phyloP scores from a whole-genome alignment of 2,329 filamentous ascomycete genomes.

The Aureobasidium lini region DNA sequence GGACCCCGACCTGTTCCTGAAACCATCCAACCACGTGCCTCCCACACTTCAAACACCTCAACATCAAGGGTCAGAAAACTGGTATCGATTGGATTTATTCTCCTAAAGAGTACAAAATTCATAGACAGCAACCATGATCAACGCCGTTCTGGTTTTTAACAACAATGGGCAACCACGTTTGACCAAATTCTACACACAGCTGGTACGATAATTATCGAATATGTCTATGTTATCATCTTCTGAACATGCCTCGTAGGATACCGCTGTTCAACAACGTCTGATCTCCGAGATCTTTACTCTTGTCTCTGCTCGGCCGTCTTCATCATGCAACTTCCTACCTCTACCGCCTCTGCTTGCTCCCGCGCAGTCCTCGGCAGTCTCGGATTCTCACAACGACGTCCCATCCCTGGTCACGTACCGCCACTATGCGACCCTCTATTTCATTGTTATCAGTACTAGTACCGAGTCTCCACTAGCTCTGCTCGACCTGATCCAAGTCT shows the following conservation, averaged over 20 bases:
- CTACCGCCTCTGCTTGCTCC: constrained; percentile 29
- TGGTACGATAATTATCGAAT: constrained; percentile 48
- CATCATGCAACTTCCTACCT: constrained; percentile 95
- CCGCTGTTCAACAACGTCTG: constrained; percentile 89
- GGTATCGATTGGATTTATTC: neutral
- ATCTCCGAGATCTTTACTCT: constrained; percentile 97
- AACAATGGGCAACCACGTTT: constrained; percentile 91
- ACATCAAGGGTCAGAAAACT: neutral
- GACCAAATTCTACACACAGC: constrained; percentile 94
- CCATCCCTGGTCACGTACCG: constrained; percentile 96
- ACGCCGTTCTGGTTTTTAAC: constrained; percentile 97
- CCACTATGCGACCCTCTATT: constrained; percentile 96
- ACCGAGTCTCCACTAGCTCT: constrained; percentile 93
- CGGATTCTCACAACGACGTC: constrained; percentile 71
- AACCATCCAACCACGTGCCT: constrained; percentile 3
- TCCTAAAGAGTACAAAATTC: neutral
- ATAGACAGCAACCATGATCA: constrained; percentile 63
- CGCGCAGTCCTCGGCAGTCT: constrained; percentile 31
- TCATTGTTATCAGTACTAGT: constrained; percentile 94
- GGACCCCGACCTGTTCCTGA: constrained; percentile 1
- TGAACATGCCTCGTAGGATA: constrained; percentile 57
- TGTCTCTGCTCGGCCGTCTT: constrained; percentile 82
- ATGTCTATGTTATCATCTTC: neutral
- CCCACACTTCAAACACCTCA: neutral
- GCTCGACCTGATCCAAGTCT: constrained; percentile 95